phyloP scores from a whole-genome alignment of 208 protist genomes.

The Trypanosoma cruzi region DNA sequence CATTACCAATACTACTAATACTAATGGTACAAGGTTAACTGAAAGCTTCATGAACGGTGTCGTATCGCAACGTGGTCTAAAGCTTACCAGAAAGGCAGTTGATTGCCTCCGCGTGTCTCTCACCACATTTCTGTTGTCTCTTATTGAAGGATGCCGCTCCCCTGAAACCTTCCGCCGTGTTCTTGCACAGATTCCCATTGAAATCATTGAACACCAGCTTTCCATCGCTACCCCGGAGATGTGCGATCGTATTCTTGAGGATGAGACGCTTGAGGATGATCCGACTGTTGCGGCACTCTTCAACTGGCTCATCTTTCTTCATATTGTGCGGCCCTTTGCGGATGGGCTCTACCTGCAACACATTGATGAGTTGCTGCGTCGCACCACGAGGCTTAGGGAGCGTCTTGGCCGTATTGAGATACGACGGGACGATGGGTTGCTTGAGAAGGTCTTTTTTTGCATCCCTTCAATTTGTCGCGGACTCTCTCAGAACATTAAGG shows the following conservation, averaged over 20 bases:
- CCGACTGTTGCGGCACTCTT: slow-evolving; percentile 54
- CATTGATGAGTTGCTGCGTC: slow-evolving; percentile 51
- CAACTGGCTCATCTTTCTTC: slow-evolving; percentile 81
- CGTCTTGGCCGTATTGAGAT: slow-evolving; percentile 82
- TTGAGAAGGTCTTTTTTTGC: slow-evolving; percentile 87
- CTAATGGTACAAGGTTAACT: too few species aligned
- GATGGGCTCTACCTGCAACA: slow-evolving; percentile 35
- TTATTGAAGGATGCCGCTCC: slow-evolving; percentile 77
- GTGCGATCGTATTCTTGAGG: slow-evolving; percentile 38
- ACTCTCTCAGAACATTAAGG: slow-evolving; percentile 64
- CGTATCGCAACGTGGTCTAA: neutral
- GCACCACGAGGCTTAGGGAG: slow-evolving; percentile 34
- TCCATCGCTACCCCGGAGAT: slow-evolving; percentile 29
- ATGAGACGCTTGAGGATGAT: slow-evolving; percentile 50
- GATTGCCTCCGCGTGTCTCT: slow-evolving; percentile 46
- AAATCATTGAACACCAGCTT: slow-evolving; percentile 53
- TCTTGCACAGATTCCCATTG: slow-evolving; percentile 60
- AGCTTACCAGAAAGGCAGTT: slow-evolving; percentile 39
- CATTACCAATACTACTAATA: too few species aligned
- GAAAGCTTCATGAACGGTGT: neutral
- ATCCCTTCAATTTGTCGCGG: slow-evolving; percentile 72
- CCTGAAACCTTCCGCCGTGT: slow-evolving; percentile 43
- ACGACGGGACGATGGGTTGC: slow-evolving; percentile 45
- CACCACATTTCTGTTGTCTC: slow-evolving; percentile 60
- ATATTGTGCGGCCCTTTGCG: slow-evolving; percentile 49